phyloP scores from a whole-genome alignment of 1,139 yeast species.

The Protomyces lactucae-debilis region DNA sequence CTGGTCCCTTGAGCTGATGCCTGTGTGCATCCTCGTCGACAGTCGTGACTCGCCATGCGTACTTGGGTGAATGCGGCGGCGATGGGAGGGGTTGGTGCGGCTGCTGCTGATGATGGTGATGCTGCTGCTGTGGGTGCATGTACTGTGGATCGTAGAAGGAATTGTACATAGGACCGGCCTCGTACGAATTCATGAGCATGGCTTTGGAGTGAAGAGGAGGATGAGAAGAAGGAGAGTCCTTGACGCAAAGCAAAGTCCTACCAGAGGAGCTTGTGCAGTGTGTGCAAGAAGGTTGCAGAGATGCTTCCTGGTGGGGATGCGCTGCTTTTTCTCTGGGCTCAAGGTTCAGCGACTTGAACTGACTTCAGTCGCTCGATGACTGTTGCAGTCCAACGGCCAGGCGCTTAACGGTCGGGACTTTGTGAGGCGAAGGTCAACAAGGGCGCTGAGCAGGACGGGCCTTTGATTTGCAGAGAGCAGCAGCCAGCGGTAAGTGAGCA shows the following conservation, averaged over 20 bases:
- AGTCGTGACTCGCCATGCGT: conserved; percentile 24
- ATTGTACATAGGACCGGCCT: conserved; percentile 14
- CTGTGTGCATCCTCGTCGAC: conserved; percentile 24
- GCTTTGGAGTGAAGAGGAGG: neutral
- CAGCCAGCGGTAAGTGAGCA: neutral
- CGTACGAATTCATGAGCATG: conserved; percentile 1
- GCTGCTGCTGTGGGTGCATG: conserved; percentile 1
- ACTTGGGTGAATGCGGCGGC: conserved; percentile 21
- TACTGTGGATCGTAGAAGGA: conserved; percentile 20
- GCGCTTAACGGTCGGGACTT: neutral
- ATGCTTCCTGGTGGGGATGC: neutral
- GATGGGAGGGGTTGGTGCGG: conserved; percentile 16
- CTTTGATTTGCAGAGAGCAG: neutral
- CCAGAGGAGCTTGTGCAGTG: conserved; percentile 13
- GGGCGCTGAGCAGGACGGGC: neutral
- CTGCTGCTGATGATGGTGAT: neutral
- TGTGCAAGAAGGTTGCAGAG: neutral
- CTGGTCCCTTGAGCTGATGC: conserved; percentile 3
- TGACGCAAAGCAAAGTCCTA: neutral
- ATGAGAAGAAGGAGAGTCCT: neutral
- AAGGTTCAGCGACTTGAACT: neutral
- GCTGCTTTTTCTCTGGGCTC: neutral
- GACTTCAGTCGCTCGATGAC: neutral
- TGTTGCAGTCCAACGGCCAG: neutral
- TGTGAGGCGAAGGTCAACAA: neutral